A percentile compares a stretch with the other conserved stretches of the same genome.
phyloP scores from a whole-genome alignment of 805 yeast species.

The Priceomyces fermenticarens region DNA sequence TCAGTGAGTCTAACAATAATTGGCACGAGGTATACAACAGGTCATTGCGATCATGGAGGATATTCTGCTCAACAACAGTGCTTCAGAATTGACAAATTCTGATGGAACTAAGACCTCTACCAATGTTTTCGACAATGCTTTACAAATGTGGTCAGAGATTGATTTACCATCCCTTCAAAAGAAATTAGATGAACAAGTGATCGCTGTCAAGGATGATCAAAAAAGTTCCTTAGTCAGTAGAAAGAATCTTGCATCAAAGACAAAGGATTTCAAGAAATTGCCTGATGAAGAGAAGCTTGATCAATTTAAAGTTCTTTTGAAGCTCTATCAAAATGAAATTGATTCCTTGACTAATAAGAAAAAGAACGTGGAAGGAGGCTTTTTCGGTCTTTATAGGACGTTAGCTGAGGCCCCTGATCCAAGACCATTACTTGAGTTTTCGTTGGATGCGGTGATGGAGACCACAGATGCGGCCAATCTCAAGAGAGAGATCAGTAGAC shows the following conservation, averaged over 20 bases:
- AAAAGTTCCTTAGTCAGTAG: slow-evolving; percentile 64
- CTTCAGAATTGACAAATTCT: not conserved
- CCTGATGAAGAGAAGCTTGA: slow-evolving; percentile 62
- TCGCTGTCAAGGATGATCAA: slow-evolving; percentile 70
- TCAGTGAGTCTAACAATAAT: too few relatives aligned
- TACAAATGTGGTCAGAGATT: slow-evolving; percentile 72
- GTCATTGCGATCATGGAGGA: too few relatives aligned
- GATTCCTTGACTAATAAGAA: slow-evolving; percentile 77
- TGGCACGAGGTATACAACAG: too few relatives aligned
- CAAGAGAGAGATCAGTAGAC: slow-evolving; percentile 44
- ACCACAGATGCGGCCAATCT: slow-evolving; percentile 51
- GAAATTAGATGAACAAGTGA: slow-evolving; percentile 69
- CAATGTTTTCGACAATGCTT: slow-evolving; percentile 50
- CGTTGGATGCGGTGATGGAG: slow-evolving; percentile 60
- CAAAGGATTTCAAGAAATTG: slow-evolving; percentile 81
- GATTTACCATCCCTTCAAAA: slow-evolving; percentile 69
- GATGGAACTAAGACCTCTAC: slow-evolving; percentile 6
- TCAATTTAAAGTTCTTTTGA: slow-evolving; percentile 65
- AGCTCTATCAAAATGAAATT: slow-evolving; percentile 82
- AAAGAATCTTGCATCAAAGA: slow-evolving; percentile 73
- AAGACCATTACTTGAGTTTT: slow-evolving; percentile 67
- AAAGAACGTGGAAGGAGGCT: slow-evolving; percentile 67
- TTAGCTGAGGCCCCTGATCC: slow-evolving; percentile 95
- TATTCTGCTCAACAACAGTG: too few relatives aligned
- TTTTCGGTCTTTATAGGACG: slow-evolving; percentile 70